phyloP scores from a whole-genome alignment of 371 early-diverging fungal genomes.

The Rhizopus sp. region DNA sequence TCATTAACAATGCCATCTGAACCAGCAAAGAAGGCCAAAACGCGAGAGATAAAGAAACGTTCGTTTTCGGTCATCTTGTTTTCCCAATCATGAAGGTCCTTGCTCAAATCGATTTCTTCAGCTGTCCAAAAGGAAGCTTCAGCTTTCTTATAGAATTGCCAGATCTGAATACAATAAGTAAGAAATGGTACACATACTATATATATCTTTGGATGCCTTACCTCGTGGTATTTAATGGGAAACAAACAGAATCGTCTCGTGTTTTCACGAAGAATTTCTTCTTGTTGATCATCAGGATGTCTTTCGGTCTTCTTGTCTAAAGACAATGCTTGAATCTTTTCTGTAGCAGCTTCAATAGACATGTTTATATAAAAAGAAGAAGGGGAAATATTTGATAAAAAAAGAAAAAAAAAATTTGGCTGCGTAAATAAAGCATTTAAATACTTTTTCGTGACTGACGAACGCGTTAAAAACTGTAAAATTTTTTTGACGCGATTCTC shows the following conservation, averaged over 20 bases:
- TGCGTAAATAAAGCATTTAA: neutral
- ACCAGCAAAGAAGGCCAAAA: conserved; percentile 99
- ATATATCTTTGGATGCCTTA: neutral
- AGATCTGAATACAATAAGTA: conserved; percentile 64
- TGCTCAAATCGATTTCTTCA: conserved; percentile 98
- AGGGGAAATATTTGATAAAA: too few species aligned
- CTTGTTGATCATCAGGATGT: conserved; percentile 11
- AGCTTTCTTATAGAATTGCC: conserved; percentile 99
- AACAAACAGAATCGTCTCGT: conserved; percentile 88
- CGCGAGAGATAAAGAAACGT: conserved; percentile 95
- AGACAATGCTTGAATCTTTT: neutral
- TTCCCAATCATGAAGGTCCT: conserved; percentile 96
- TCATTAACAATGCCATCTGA: conserved; percentile 99
- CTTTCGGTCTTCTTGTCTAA: conserved; percentile 6
- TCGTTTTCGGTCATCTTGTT: conserved; percentile 91
- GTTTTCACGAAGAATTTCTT: conserved; percentile 54
- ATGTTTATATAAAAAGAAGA: neutral
- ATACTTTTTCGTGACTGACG: too few species aligned
- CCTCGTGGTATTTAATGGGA: conserved; percentile 25
- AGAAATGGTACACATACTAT: neutral
- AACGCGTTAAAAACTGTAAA: too few species aligned
- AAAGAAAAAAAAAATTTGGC: neutral
- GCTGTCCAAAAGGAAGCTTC: conserved; percentile 99
- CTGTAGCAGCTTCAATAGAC: neutral
- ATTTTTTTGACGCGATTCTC: too few species aligned